These are phyloP conservation scores for Zelonia costaricensis DNA, from an alignment of 208 protist genomes.

Conservation along the genomic window DNA sequence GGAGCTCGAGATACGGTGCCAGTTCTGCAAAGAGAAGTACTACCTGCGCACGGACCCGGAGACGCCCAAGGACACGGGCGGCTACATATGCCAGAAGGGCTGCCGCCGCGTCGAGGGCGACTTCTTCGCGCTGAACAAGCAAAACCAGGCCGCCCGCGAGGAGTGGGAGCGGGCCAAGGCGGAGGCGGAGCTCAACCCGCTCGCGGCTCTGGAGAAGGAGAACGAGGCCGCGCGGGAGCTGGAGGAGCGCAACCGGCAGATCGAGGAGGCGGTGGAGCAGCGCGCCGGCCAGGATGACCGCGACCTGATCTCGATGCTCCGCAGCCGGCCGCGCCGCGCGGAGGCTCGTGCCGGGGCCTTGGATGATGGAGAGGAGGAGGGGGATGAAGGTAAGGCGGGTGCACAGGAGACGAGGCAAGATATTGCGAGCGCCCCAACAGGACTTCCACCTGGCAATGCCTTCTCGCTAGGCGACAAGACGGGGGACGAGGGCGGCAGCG, in stretches of 20 bases:
- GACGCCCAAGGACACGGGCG: slow-evolving; percentile 80
- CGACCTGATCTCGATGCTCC: slow-evolving; percentile 40
- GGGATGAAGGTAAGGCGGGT: slow-evolving; percentile 2
- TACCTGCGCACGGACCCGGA: slow-evolving; percentile 76
- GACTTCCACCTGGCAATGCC: too few relatives aligned
- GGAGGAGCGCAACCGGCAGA: slow-evolving; percentile 65
- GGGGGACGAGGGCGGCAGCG: too few relatives aligned
- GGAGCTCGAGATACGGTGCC: slow-evolving; percentile 79
- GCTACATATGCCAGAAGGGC: slow-evolving; percentile 68
- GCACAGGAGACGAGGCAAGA: too few relatives aligned
- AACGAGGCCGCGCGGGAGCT: slow-evolving; percentile 64
- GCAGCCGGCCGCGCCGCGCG: slow-evolving; percentile 10
- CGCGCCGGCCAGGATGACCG: slow-evolving; percentile 35
- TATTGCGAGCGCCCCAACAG: too few relatives aligned
- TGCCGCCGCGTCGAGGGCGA: slow-evolving; percentile 73
- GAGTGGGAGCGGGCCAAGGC: slow-evolving; percentile 53
- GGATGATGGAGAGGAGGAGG: slow-evolving; percentile 6
- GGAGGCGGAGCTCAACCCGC: slow-evolving; percentile 52
- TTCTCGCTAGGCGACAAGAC: slow-evolving; percentile 2
- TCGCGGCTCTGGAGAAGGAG: slow-evolving; percentile 78
- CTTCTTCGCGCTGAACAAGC: slow-evolving; percentile 64
- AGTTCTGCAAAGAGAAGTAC: slow-evolving; percentile 66
- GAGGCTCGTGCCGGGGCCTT: background rate
- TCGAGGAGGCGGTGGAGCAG: slow-evolving; percentile 67
- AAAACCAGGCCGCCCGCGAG: slow-evolving; percentile 55